Conservation (phyloP, 805 yeast species). For the Lachancea sp. region DNA sequence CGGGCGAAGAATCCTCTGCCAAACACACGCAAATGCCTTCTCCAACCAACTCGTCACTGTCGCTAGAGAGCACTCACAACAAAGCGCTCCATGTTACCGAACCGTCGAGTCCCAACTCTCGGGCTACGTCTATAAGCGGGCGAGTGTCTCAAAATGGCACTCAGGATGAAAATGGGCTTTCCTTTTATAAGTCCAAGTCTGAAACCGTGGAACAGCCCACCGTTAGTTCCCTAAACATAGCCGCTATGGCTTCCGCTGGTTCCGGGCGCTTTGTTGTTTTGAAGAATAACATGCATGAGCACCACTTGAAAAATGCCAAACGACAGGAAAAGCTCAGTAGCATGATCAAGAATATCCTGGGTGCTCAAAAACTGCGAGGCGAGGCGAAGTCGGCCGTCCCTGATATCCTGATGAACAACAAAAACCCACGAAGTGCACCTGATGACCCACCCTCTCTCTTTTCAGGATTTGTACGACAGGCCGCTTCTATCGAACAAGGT, state of each 20-base stretch:
- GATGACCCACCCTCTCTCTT: slow-evolving; percentile 64
- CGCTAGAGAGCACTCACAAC: slow-evolving; percentile 3
- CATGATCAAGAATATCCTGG: slow-evolving; percentile 71
- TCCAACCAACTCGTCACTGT: slow-evolving; percentile 7
- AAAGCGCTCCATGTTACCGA: slow-evolving; percentile 1
- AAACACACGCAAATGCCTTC: slow-evolving; percentile 7
- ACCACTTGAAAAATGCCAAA: slow-evolving; percentile 65
- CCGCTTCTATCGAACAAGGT: slow-evolving; percentile 40
- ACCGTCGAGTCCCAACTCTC: slow-evolving; percentile 8
- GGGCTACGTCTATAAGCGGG: slow-evolving; percentile 7
- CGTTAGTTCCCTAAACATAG: slow-evolving; percentile 5
- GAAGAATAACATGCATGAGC: slow-evolving; percentile 76
- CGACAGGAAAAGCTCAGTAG: slow-evolving; percentile 70
- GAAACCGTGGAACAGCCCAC: slow-evolving; percentile 1
- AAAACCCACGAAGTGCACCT: slow-evolving; percentile 5
- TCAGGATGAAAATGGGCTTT: slow-evolving; percentile 3
- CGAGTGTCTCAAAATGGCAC: background rate
- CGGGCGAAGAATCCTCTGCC: background rate
- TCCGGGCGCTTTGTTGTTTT: slow-evolving; percentile 42
- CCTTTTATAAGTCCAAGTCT: background rate
- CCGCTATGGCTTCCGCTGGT: slow-evolving; percentile 7
- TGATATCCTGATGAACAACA: slow-evolving; percentile 42
- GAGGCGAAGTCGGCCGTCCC: slow-evolving; percentile 74
- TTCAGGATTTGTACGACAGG: slow-evolving; percentile 59
- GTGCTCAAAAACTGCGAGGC: slow-evolving; percentile 62